Percentiles rank a stretch among this genome's conserved stretches.
Conservation (phyloP, 2,329 filamentous ascomycete genomes). For the Nemania diffusa region DNA sequence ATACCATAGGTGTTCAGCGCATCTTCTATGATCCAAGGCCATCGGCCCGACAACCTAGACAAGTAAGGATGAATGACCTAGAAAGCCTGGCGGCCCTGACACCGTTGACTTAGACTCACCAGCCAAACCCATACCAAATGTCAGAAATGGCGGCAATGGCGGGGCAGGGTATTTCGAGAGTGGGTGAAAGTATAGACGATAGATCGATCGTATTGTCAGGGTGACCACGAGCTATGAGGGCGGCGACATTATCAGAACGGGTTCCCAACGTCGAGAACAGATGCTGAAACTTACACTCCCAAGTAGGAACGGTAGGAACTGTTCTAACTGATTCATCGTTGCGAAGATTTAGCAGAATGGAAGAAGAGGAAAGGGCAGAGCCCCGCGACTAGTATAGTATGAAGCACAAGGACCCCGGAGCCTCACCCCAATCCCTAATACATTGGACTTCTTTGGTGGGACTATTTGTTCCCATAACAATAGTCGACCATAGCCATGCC, state of each 20-base stretch:
- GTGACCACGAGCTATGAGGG: neutral
- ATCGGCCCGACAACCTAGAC: conserved; percentile 34
- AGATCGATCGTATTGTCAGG: conserved; percentile 16
- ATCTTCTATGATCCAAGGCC: conserved; percentile 31
- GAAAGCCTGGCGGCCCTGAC: neutral
- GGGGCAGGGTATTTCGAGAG: conserved; percentile 32
- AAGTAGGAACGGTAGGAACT: neutral
- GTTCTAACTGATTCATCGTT: neutral
- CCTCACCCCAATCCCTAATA: neutral
- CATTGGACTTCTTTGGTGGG: neutral
- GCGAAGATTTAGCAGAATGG: neutral
- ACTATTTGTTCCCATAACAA: neutral
- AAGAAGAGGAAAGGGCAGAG: neutral
- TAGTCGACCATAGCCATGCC: too few relatives aligned
- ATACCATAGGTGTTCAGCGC: conserved; percentile 34
- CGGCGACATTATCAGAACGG: neutral
- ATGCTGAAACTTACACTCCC: neutral
- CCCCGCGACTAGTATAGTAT: neutral
- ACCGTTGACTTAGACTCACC: conserved; percentile 18
- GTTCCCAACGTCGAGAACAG: neutral
- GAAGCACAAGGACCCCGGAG: neutral
- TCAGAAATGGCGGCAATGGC: conserved; percentile 36
- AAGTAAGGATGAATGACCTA: neutral
- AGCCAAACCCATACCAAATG: conserved; percentile 36
- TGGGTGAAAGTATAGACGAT: conserved; percentile 36